Evolutionary conservation across 2,329 filamentous ascomycete genomes (phyloP).

Genomic region (Alternaria postmessia): DNA sequence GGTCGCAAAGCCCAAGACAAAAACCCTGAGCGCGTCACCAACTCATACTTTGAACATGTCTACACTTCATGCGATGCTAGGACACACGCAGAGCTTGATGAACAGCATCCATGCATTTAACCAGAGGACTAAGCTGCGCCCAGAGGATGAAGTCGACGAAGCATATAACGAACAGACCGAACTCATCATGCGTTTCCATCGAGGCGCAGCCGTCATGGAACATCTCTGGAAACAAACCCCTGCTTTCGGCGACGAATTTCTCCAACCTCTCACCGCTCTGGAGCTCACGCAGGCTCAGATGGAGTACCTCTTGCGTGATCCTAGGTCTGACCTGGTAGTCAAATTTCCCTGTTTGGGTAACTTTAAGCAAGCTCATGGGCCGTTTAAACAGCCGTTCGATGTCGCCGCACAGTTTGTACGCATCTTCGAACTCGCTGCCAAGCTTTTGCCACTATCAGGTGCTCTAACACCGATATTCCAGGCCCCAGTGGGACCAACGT

Average conservation of each 20-base stretch:
- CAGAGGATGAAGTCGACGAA: slow-evolving; percentile 23
- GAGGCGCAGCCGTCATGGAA: slow-evolving; percentile 13
- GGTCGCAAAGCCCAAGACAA: slow-evolving; percentile 32
- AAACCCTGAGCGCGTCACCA: slow-evolving; percentile 4
- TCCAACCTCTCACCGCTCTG: slow-evolving; percentile 14
- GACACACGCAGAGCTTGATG: slow-evolving; percentile 33
- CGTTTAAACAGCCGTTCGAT: slow-evolving; percentile 29
- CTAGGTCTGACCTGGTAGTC: slow-evolving; percentile 16
- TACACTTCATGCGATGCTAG: slow-evolving; percentile 20
- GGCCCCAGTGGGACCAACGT: slow-evolving; percentile 31
- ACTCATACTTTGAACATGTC: slow-evolving; percentile 16
- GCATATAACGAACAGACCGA: slow-evolving; percentile 12
- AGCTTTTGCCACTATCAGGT: slow-evolving; percentile 16
- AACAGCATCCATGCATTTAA: slow-evolving; percentile 39
- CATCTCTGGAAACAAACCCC: slow-evolving; percentile 10
- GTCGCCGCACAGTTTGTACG: slow-evolving; percentile 19
- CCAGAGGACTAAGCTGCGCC: slow-evolving; percentile 22
- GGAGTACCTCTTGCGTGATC: slow-evolving; percentile 23
- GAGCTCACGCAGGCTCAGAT: slow-evolving; percentile 23
- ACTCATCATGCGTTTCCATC: slow-evolving; percentile 18
- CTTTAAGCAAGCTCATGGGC: slow-evolving; percentile 16
- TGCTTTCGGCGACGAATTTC: slow-evolving; percentile 2
- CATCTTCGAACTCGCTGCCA: slow-evolving; percentile 29
- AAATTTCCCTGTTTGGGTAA: slow-evolving; percentile 19
- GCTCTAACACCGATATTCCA: slow-evolving; percentile 36